phyloP scores from a whole-genome alignment of 257 asterid genomes.

The Fraxinus anomala region DNA sequence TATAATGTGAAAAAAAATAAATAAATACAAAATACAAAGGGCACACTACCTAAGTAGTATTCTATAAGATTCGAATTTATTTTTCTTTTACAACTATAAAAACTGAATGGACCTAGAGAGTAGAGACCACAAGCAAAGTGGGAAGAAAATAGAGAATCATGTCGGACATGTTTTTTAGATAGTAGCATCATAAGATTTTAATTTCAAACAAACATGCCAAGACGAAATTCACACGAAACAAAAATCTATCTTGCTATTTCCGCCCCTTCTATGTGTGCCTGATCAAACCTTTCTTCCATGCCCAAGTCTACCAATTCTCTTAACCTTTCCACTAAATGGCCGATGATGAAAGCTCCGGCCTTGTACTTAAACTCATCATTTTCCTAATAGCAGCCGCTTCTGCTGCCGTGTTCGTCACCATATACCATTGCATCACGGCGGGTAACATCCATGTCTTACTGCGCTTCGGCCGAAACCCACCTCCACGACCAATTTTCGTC shows the following conservation, averaged over 20 bases:
- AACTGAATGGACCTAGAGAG: not conserved
- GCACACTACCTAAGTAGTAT: not conserved
- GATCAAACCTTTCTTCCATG: not conserved
- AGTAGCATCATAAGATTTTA: no score
- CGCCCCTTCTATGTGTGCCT: not conserved
- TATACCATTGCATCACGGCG: conserved; percentile 39
- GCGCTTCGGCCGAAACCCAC: not conserved
- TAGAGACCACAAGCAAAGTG: not conserved
- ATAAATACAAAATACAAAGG: no score
- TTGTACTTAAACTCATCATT: conserved; percentile 31
- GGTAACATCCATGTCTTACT: conserved; percentile 23
- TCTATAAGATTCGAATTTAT: not conserved
- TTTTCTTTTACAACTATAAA: no score
- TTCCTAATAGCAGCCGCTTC: conserved; percentile 41
- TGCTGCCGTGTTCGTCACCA: conserved; percentile 33
- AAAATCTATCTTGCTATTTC: not conserved
- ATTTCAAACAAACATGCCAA: not conserved
- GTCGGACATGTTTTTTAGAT: no score
- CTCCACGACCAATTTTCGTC: not conserved
- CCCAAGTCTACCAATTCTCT: not conserved
- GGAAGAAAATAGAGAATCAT: not conserved
- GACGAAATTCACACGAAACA: not conserved
- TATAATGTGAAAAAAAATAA: no score
- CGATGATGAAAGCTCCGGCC: not conserved
- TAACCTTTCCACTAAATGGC: not conserved